Evolutionary conservation across 164 flowering plant genomes (phyloP).

Genomic region (Aristolochia contorta): DNA sequence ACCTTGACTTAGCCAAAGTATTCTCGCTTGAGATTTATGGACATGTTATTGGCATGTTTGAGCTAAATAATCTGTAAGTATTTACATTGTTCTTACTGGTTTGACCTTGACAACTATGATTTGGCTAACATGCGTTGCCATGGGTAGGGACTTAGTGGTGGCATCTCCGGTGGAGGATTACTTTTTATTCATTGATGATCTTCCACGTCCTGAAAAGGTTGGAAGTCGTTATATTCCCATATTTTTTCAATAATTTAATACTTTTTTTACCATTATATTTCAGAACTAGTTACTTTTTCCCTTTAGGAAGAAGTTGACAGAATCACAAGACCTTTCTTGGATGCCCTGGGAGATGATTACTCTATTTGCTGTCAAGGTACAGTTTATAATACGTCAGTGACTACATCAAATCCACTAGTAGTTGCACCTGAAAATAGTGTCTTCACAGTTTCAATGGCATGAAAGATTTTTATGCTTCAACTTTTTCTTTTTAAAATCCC

Average conservation of each 20-base stretch:
- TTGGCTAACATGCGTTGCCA: not conserved
- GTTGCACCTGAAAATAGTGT: too few species aligned
- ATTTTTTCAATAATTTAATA: not conserved
- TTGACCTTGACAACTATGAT: not conserved
- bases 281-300: not conserved
- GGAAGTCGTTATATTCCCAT: not conserved
- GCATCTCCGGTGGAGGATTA: conserved; percentile 97
- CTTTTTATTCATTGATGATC: conserved; percentile 80
- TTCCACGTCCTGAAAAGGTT: conserved; percentile 61
- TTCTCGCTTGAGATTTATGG: conserved; percentile 94
- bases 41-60: conserved; percentile 97
- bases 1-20: conserved; percentile 58
- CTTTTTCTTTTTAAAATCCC: too few species aligned
- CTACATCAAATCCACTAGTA: too few species aligned
- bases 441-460: not conserved
- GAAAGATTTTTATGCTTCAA: not conserved
- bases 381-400: not conserved
- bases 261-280: too few species aligned
- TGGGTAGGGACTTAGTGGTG: conserved; percentile 78
- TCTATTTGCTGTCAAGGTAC: conserved; percentile 84
- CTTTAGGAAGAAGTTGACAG: conserved; percentile 62
- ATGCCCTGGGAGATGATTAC: conserved; percentile 91
- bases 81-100: not conserved
- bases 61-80: conserved; percentile 98
- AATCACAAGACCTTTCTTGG: conserved; percentile 51